phyloP scores from a whole-genome alignment of 192 early-diverging fungal genomes.

The Umbelopsis isabellina region DNA sequence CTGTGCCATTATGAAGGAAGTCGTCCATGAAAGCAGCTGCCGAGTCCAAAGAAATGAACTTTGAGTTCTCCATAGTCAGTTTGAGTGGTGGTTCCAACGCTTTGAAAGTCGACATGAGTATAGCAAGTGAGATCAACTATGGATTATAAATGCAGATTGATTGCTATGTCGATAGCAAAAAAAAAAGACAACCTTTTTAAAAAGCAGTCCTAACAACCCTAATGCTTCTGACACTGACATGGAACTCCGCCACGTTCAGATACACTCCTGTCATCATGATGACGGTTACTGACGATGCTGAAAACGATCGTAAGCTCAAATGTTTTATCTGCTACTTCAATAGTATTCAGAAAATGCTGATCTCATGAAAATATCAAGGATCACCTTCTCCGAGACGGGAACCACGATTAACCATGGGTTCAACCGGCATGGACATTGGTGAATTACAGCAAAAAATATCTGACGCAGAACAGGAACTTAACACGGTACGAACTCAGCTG shows the following conservation, averaged over 20 bases:
- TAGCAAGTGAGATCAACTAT: no score
- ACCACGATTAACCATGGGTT: slow-evolving; percentile 9
- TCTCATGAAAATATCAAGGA: neutral
- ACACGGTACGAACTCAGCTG: slow-evolving; percentile 24
- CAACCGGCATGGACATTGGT: slow-evolving; percentile 41
- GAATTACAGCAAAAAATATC: slow-evolving; percentile 43
- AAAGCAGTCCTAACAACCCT: neutral
- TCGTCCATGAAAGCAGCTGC: slow-evolving; percentile 35
- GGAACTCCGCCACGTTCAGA: neutral
- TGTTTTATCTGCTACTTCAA: neutral
- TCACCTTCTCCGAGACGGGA: slow-evolving; percentile 5
- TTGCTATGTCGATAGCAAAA: neutral
- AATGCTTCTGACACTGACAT: neutral
- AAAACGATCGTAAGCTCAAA: neutral
- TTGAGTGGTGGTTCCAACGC: slow-evolving; percentile 32
- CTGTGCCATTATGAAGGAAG: slow-evolving; percentile 42
- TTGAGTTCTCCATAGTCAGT: slow-evolving; percentile 25
- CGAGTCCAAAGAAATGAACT: slow-evolving; percentile 20
- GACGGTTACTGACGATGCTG: neutral
- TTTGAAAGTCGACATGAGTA: slow-evolving; percentile 5
- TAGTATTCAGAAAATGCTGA: neutral
- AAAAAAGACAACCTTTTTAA: slow-evolving; percentile 4
- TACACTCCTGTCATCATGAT: slow-evolving; percentile 13
- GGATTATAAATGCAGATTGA: neutral
- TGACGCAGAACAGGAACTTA: slow-evolving; percentile 35